These are phyloP conservation scores for Metarhizium anisopliae DNA, from an alignment of 2,329 filamentous ascomycete species.

Conservation along the genomic window DNA sequence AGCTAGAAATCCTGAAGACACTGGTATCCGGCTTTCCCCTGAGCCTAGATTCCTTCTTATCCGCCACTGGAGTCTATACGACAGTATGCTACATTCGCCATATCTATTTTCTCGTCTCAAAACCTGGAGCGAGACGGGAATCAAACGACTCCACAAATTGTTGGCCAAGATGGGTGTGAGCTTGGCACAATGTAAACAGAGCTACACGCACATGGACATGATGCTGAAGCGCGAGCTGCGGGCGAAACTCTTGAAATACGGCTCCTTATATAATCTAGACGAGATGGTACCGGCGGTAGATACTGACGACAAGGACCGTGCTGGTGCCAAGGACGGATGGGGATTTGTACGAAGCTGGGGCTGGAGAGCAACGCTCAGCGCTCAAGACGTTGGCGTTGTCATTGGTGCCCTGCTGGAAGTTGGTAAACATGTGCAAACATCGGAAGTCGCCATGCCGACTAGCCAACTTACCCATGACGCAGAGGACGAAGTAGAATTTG, in stretches of 20 bases:
- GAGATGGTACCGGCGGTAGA: constrained; percentile 79
- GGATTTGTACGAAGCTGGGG: constrained; percentile 97
- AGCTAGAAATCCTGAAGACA: constrained; percentile 82
- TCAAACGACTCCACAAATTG: constrained; percentile 84
- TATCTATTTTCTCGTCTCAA: constrained; percentile 87
- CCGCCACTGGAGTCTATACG: constrained; percentile 93
- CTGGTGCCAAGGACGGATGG: constrained; percentile 80
- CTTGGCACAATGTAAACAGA: constrained; percentile 86
- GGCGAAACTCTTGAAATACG: constrained; percentile 81
- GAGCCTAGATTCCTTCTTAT: constrained; percentile 91
- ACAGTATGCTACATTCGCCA: constrained; percentile 96
- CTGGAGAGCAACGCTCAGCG: constrained; percentile 89
- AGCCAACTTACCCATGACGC: constrained; percentile 31
- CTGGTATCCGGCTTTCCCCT: constrained; percentile 81
- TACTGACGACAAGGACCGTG: constrained; percentile 59
- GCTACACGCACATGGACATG: constrained; percentile 98
- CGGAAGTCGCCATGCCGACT: constrained; percentile 19
- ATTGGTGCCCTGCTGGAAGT: constrained; percentile 90
- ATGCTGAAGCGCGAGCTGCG: constrained; percentile 83
- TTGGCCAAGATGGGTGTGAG: constrained; percentile 98
- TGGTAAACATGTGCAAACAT: constrained; percentile 46
- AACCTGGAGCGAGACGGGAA: constrained; percentile 86
- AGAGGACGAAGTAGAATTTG: constrained; percentile 38
- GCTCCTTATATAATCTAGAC: constrained; percentile 85
- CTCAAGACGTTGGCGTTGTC: constrained; percentile 88